Evolutionary conservation across 148 eudicot genomes (phyloP), one percentile per base, ranked within the genome.

Genomic region (Chenopodium suecicum): DNA sequence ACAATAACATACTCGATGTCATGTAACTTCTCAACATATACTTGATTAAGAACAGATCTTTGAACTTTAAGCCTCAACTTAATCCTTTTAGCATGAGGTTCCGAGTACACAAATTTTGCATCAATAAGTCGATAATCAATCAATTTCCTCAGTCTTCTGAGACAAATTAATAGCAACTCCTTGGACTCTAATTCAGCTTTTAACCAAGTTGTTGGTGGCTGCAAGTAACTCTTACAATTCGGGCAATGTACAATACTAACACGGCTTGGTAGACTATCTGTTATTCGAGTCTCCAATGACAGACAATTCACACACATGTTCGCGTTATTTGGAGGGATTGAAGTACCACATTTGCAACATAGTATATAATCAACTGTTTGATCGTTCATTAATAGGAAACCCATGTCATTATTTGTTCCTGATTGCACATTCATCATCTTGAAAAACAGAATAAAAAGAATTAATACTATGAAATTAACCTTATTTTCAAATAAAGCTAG

Each of bases 201-300:
- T 31, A 81, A 12, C 83, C 83, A 81, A 22, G 83, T 81, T 66
- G 62, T 6, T 47, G 83, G 83, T 20, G 79, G 83, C 27, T 81
- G 72, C 67, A 81, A 77, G 63, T 81, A 81, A 16, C 73, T 74
- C 50, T 41, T 52, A 66, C 83, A 75, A 11, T 81, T 47, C 54
- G 79, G 79, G 60, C 83, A 81, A 32, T 81, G 37, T 14, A 19
- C n/a, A 32, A 81, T 50, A 31, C 48, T 81, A 32, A 81, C 73
- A 7, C 37, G 64, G 14, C 9, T 74, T 50, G 79, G 78, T 31
- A 74, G 73, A 34, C 11, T 52, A 7, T 22, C 44, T 31, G 62
- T 56, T 14, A 75, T 19, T 14, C 66, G 70, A 56, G 32, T 47
- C 16, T 81, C 83, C 17, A 34, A 16, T 50, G 31, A 25, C 23